Percentiles rank a stretch among this genome's conserved stretches.
Evolutionary conservation across 768 basidiomycete genomes (phyloP).

Genomic region (Calocybe indica): DNA sequence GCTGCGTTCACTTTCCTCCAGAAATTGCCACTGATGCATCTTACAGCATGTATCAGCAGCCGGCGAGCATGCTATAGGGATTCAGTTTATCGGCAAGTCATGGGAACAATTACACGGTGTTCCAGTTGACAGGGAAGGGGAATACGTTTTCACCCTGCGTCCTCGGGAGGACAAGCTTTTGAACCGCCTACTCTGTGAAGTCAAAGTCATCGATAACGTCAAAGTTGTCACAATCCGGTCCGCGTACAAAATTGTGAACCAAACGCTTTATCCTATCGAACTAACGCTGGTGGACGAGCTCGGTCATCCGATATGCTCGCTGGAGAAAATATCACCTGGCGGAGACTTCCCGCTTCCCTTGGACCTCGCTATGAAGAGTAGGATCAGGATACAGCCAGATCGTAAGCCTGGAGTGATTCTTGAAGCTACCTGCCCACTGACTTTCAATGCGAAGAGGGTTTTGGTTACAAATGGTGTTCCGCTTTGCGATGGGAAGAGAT

Average conservation of each 20-base stretch:
- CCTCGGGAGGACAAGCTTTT: slow-evolving; percentile 64
- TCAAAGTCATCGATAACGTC: slow-evolving; percentile 85
- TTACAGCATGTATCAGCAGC: slow-evolving; percentile 55
- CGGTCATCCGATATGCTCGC: slow-evolving; percentile 72
- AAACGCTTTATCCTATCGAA: slow-evolving; percentile 88
- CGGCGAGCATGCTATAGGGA: slow-evolving; percentile 77
- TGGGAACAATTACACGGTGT: slow-evolving; percentile 90
- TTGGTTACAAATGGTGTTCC: slow-evolving; percentile 91
- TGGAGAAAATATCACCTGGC: slow-evolving; percentile 89
- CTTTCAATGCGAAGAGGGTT: slow-evolving; percentile 61
- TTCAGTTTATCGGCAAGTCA: slow-evolving; percentile 77
- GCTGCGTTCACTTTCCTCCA: slow-evolving; percentile 9
- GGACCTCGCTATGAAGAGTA: slow-evolving; percentile 76
- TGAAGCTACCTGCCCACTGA: not conserved
- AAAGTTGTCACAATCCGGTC: slow-evolving; percentile 94
- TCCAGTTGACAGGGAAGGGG: slow-evolving; percentile 91
- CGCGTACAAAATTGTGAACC: slow-evolving; percentile 86
- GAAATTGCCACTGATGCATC: slow-evolving; percentile 1
- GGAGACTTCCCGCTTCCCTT: slow-evolving; percentile 87
- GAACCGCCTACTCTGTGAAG: slow-evolving; percentile 82
- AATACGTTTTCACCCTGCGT: slow-evolving; percentile 81
- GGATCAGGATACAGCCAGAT: slow-evolving; percentile 86
- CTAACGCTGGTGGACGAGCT: slow-evolving; percentile 82
- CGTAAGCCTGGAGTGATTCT: slow-evolving; percentile 46
- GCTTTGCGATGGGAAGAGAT: slow-evolving; percentile 90